Conservation (phyloP, 192 early-diverging fungal species). For the Pilobolus umbonatus region DNA sequence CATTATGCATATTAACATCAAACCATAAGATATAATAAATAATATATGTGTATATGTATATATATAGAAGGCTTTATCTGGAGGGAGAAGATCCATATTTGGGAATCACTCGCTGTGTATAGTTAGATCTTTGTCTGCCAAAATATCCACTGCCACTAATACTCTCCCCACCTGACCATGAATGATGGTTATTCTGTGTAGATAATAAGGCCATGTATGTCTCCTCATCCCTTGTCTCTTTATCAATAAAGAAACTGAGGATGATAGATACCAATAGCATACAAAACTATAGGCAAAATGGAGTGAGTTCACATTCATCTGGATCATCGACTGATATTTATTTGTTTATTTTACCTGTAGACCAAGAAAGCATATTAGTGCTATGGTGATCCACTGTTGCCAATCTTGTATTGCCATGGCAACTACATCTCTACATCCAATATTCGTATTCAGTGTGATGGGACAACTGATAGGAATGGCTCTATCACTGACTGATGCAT, state of each 20-base stretch:
- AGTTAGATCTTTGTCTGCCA: slow-evolving; percentile 4
- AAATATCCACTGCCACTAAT: slow-evolving; percentile 1
- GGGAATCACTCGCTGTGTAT: slow-evolving; percentile 8
- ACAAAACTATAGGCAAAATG: not conserved
- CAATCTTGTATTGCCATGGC: not conserved
- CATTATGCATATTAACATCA: not conserved
- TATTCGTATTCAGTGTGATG: not conserved
- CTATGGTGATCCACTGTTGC: slow-evolving; percentile 10
- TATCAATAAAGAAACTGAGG: slow-evolving; percentile 10
- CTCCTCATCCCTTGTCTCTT: slow-evolving; percentile 15
- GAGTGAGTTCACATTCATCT: not conserved
- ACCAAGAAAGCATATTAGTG: not conserved
- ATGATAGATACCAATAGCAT: slow-evolving; percentile 7
- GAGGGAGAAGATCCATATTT: slow-evolving; percentile 14
- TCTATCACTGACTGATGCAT: slow-evolving; percentile 10
- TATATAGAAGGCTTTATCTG: not conserved
- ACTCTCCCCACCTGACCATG: slow-evolving; percentile 5
- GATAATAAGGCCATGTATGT: slow-evolving; percentile 14
- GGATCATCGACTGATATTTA: not conserved
- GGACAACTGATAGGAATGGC: slow-evolving; percentile 3
- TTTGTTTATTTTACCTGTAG: slow-evolving; percentile 8
- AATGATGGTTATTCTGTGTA: slow-evolving; percentile 1
- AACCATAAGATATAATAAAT: not conserved
- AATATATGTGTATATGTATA: not conserved
- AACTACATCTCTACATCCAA: slow-evolving; percentile 8